These are phyloP conservation scores for Solanum verrucosum DNA, from an alignment of 257 asterid species.

Conservation along the genomic window DNA sequence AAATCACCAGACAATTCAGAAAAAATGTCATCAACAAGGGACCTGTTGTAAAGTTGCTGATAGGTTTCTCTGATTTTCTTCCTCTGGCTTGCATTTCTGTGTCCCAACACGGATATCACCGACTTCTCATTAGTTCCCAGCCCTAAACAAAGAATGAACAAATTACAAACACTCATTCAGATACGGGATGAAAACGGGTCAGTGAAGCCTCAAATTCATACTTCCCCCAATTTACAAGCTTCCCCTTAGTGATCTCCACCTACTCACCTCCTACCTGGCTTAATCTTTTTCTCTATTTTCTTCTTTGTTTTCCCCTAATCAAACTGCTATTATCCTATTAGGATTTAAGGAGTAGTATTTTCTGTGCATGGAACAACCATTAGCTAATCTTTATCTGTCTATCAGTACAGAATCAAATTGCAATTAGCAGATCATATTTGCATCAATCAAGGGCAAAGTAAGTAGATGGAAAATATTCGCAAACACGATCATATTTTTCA, in stretches of 20 bases:
- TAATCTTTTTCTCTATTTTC: background rate
- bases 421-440: background rate
- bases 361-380: too few species aligned
- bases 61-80: constrained; percentile 49
- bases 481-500: background rate
- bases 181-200: background rate
- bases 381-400: background rate
- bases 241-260: background rate
- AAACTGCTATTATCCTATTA: background rate
- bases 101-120: constrained; percentile 47
- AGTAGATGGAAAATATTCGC: too few species aligned
- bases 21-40: constrained; percentile 40
- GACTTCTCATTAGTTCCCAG: constrained; percentile 65
- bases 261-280: too few species aligned
- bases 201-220: background rate
- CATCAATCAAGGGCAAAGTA: background rate
- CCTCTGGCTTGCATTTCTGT: constrained; percentile 57
- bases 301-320: too few species aligned
- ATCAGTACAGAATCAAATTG: background rate
- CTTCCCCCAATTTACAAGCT: background rate
- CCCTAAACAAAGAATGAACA: constrained; percentile 27
- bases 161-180: background rate
- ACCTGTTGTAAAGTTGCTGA: constrained; percentile 41
- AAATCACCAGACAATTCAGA: constrained; percentile 76
- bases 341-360: background rate